Conservation (phyloP, 306 rosid species). For the Hippophae rhamnoides region DNA sequence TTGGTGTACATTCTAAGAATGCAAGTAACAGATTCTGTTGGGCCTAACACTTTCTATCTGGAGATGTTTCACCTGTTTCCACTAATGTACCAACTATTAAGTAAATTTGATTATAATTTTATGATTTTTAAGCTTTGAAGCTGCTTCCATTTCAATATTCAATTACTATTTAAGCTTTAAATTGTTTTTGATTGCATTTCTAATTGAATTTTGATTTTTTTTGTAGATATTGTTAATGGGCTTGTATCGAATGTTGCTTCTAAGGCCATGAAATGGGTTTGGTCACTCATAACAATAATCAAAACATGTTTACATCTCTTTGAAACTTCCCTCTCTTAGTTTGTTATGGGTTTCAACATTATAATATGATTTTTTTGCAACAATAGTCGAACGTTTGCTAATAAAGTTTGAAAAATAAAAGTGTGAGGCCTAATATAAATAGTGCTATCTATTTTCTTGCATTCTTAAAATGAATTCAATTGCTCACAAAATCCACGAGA, state of each 20-base stretch:
- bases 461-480: too few species aligned
- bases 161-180: conserved; percentile 7
- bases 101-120: conserved; percentile 16
- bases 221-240: conserved; percentile 57
- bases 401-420: conserved; percentile 57
- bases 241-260: conserved; percentile 58
- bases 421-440: too few species aligned
- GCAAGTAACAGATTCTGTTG: conserved; percentile 37
- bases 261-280: conserved; percentile 54
- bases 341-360: conserved; percentile 6
- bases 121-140: not conserved
- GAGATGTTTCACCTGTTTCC: conserved; percentile 33
- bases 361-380: conserved; percentile 28
- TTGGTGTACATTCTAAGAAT: conserved; percentile 12
- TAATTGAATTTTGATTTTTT: conserved; percentile 1
- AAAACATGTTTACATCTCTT: conserved; percentile 58
- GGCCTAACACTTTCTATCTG: conserved; percentile 36
- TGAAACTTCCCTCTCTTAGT: not conserved
- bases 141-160: conserved; percentile 3
- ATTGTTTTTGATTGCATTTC: conserved; percentile 1
- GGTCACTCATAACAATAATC: conserved; percentile 70
- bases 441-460: too few species aligned
- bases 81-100: conserved; percentile 54
- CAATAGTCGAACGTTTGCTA: conserved; percentile 56
- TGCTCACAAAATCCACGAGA: too few species aligned